Evolutionary conservation across 257 asterid genomes (phyloP), one percentile per base, ranked within the genome.

Genomic region (Dorcoceras hygrometricum): DNA sequence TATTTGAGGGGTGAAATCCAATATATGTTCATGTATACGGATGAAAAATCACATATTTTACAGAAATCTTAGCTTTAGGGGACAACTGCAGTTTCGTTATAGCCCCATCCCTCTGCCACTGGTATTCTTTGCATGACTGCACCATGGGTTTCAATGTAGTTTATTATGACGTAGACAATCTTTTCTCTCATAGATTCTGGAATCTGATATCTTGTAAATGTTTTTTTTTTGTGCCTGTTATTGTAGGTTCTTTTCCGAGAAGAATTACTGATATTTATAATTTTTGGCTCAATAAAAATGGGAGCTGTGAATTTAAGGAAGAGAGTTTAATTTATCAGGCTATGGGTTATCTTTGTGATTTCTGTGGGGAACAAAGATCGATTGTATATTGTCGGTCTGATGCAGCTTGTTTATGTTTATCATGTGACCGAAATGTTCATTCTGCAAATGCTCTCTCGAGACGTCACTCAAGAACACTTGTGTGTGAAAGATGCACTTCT

Each of bases 361-460:
- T 83, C 76, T 93, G 98, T 59, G 86, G 78, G 81, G 94, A 84
- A 62, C 90, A 83, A 75, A 80, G 85, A 75, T 77, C 98, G 3
- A 68, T 84, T 6, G 86, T 93, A 18, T 88, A 86, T 75, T 93
- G 97, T 64, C 89, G 84, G 28, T 88, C 98, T 2, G 98, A 93
- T 76, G 81, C 84, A 22, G 98, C 98, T 60, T 78, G 90, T 32
- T 79, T 93, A 53, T 93, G 98, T 63, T 74, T 93, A 61, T 87
- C 98, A 53, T 93, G 98, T 63, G 98, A 93, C 60, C 95, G 86
- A 6, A 88, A 75, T 36, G 83, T 93, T 65, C 98, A 93, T 78
- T 93, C 96, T 18, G 98, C 98, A 36, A 93, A 89, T 73, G 81
- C 91, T 63, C 89, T 93, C 48, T 87, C 97, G 9, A 85, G 72